These are phyloP conservation scores for Fraxinus velutina DNA, from an alignment of 305 asterid genomes.

Conservation along the genomic window DNA sequence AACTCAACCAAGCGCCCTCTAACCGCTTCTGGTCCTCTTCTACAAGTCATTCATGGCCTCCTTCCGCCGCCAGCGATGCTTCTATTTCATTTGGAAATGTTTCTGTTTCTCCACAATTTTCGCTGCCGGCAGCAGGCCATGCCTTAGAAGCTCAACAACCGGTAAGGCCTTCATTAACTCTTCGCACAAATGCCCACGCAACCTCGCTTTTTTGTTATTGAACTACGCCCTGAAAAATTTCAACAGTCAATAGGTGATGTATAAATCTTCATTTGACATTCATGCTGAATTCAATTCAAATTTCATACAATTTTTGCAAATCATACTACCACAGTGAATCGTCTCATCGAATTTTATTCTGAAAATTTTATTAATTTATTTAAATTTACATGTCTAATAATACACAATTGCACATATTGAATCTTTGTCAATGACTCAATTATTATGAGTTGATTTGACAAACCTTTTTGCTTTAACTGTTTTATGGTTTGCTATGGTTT, in stretches of 20 bases:
- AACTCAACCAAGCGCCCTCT: constrained; percentile 29
- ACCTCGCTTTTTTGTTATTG: neutral
- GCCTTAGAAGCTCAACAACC: constrained; percentile 6
- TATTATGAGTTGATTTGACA: neutral
- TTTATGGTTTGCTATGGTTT: too few relatives aligned
- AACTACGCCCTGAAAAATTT: neutral
- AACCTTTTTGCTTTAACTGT: neutral
- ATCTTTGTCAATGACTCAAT: neutral
- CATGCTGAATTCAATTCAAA: neutral
- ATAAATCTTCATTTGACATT: neutral
- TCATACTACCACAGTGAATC: neutral
- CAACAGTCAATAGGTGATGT: neutral
- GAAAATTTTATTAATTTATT: neutral
- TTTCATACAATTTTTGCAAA: neutral
- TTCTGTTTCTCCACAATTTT: neutral
- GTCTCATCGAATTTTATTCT: neutral
- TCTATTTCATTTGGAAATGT: neutral
- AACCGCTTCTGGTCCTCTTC: constrained; percentile 12
- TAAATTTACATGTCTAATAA: too few relatives aligned
- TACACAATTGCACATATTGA: too few relatives aligned
- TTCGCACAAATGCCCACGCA: neutral
- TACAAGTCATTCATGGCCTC: neutral
- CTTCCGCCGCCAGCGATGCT: neutral
- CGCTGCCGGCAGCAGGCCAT: constrained; percentile 12
- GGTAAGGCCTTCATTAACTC: constrained; percentile 13